These are phyloP conservation scores for Senecio squalidus DNA, from an alignment of 140 eudicot genomes.

Conservation along the genomic window DNA sequence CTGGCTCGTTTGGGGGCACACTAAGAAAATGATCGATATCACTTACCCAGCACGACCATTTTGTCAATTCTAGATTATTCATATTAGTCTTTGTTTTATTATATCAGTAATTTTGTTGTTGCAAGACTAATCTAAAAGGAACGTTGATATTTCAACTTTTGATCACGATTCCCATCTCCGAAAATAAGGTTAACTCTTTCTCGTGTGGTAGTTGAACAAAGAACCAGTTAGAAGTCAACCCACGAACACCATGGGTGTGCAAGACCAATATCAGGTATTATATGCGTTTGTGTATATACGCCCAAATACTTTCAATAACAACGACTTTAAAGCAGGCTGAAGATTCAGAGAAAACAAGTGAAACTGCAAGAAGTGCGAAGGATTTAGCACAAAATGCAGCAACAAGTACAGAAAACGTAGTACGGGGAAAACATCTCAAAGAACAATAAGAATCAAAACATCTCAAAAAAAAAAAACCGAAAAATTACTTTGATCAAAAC, in stretches of 20 bases:
- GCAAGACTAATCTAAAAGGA: too few species aligned
- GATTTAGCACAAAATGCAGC: not conserved
- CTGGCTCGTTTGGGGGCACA: too few species aligned
- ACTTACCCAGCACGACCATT: too few species aligned
- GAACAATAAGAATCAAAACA: not conserved
- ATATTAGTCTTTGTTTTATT: too few species aligned
- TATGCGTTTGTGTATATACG: not conserved
- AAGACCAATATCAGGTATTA: not conserved
- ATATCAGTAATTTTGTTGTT: too few species aligned
- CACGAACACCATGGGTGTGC: constrained; percentile 2
- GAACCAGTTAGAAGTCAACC: constrained; percentile 8
- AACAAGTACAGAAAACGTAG: not conserved
- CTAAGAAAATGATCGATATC: too few species aligned
- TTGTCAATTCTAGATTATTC: too few species aligned
- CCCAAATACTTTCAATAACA: not conserved
- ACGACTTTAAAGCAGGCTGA: not conserved
- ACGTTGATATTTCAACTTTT: too few species aligned
- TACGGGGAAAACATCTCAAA: not conserved
- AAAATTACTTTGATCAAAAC: too few species aligned
- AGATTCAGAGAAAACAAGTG: constrained; percentile 1
- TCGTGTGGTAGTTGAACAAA: not conserved
- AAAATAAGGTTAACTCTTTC: not conserved
- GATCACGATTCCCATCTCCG: too few species aligned
- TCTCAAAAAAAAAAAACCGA: too few species aligned
- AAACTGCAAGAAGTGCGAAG: not conserved